These are phyloP conservation scores for Aspergillus sp. DNA, from an alignment of 2,329 filamentous ascomycete genomes.

Conservation along the genomic window DNA sequence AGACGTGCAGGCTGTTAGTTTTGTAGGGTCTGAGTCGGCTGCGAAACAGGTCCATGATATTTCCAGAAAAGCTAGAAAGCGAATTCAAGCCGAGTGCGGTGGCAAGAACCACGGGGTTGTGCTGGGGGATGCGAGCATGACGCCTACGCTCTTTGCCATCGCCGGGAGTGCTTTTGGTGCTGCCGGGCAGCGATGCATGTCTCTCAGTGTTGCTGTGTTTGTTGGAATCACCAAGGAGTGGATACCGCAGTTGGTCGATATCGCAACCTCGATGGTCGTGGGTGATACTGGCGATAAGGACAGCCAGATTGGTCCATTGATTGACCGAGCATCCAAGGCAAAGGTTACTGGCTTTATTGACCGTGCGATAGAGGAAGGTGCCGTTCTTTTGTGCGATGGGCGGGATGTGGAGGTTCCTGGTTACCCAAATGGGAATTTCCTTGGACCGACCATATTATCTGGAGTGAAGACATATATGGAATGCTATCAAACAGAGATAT, in stretches of 20 bases:
- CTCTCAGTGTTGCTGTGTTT: conserved; percentile 58
- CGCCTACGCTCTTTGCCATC: conserved; percentile 61
- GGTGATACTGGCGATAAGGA: conserved; percentile 59
- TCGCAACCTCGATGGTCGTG: conserved; percentile 55
- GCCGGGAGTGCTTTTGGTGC: conserved; percentile 62
- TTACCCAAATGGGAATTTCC: conserved; percentile 61
- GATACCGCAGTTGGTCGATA: conserved; percentile 57
- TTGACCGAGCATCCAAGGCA: conserved; percentile 55
- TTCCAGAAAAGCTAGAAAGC: conserved; percentile 59
- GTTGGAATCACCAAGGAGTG: conserved; percentile 60
- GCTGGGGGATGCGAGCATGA: conserved; percentile 62
- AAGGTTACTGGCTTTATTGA: conserved; percentile 56
- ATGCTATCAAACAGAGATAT: conserved; percentile 34
- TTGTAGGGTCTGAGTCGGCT: conserved; percentile 61
- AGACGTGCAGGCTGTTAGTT: conserved; percentile 60
- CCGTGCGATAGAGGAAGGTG: conserved; percentile 58
- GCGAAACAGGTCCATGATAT: conserved; percentile 63
- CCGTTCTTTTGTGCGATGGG: conserved; percentile 57
- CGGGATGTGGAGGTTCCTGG: conserved; percentile 54
- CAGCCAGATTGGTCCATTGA: conserved; percentile 58
- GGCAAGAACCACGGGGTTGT: conserved; percentile 65
- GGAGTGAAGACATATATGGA: conserved; percentile 31
- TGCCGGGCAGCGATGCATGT: conserved; percentile 64
- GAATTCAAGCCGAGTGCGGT: conserved; percentile 62
- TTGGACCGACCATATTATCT: conserved; percentile 37